Conservation (phyloP, 2,329 filamentous ascomycete genomes). For the Verticillium isaacii region DNA sequence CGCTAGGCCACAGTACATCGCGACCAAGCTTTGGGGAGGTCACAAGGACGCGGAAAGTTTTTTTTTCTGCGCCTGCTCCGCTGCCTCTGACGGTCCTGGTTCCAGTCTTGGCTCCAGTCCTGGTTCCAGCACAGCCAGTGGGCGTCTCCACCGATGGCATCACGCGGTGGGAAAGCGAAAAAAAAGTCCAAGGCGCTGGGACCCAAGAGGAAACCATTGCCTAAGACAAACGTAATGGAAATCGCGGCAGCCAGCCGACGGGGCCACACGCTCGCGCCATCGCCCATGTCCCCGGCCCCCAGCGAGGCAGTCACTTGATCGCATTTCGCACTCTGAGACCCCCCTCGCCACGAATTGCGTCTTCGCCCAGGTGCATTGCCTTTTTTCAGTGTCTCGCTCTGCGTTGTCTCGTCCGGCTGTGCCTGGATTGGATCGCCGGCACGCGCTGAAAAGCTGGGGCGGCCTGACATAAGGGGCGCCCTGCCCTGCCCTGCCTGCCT, state of each 20-base stretch:
- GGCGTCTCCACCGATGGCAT: conserved; percentile 7
- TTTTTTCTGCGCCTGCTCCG: conserved; percentile 3
- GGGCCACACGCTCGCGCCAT: conserved; percentile 2
- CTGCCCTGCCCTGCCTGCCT: too few relatives aligned
- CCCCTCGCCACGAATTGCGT: background rate
- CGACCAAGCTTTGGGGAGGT: conserved; percentile 5
- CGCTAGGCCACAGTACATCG: background rate
- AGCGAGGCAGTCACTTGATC: background rate
- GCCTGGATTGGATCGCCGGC: background rate
- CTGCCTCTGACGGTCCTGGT: background rate
- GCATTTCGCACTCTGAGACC: background rate
- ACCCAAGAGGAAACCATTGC: conserved; percentile 5
- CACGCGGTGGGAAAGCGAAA: background rate
- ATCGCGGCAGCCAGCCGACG: conserved; percentile 5
- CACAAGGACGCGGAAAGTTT: conserved; percentile 11
- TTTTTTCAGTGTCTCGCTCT: background rate
- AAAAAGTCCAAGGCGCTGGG: background rate
- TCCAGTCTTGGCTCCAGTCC: background rate
- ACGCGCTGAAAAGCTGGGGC: background rate
- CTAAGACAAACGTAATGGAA: conserved; percentile 15
- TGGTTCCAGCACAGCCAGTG: background rate
- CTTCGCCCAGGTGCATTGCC: background rate
- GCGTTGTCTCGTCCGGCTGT: background rate
- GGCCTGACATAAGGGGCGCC: background rate
- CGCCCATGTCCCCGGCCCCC: too few relatives aligned